Evolutionary conservation across 192 early-diverging fungal species (phyloP).

Genomic region (Spizellomyces sp.): DNA sequence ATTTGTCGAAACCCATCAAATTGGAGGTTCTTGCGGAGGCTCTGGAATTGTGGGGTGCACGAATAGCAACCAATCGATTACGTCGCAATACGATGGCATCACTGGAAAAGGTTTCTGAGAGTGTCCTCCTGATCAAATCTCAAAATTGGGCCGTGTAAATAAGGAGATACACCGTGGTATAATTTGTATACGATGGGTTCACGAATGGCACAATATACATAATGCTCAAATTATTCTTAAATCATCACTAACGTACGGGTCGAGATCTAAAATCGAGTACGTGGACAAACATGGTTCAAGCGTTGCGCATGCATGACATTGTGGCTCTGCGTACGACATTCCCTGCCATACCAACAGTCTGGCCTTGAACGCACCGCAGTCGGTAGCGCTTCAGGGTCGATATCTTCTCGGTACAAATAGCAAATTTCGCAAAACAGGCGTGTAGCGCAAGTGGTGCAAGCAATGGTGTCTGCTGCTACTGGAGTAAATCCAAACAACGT

Average conservation of each 20-base stretch:
- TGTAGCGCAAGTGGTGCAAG: slow-evolving; percentile 25
- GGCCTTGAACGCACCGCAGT: slow-evolving; percentile 2
- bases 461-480: background rate
- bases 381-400: slow-evolving; percentile 14
- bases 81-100: background rate
- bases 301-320: slow-evolving; percentile 27
- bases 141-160: too few species aligned
- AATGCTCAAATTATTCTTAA: too few species aligned
- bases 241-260: too few species aligned
- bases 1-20: slow-evolving; percentile 35
- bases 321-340: slow-evolving; percentile 38
- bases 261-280: background rate
- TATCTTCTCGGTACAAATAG: slow-evolving; percentile 29
- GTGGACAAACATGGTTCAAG: slow-evolving; percentile 38
- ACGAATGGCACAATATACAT: too few species aligned
- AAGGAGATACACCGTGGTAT: too few species aligned
- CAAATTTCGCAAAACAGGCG: slow-evolving; percentile 26
- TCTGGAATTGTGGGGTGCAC: slow-evolving; percentile 30
- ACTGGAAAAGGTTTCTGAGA: too few species aligned
- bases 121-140: too few species aligned
- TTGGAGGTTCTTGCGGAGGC: slow-evolving; percentile 18
- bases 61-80: background rate
- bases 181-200: too few species aligned
- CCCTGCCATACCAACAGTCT: slow-evolving; percentile 42
- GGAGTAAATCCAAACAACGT: background rate